Evolutionary conservation across 495 filamentous ascomycete species (phyloP), one percentile per base, ranked within the genome.

Genomic region (Daldinia bambusicola): DNA sequence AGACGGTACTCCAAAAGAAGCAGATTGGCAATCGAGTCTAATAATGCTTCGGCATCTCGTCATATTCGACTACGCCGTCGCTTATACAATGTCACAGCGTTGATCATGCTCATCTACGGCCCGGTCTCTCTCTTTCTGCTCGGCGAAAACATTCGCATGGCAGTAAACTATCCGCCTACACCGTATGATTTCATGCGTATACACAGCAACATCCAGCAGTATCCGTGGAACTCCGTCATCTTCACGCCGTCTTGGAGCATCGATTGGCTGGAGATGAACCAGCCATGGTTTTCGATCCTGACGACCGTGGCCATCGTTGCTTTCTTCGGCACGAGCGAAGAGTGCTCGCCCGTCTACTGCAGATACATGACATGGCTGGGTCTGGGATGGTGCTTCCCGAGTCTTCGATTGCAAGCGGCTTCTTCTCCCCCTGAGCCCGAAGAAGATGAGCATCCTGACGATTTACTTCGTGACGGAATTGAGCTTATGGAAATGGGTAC

Each of bases 241-340:
- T 91, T 88, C 76, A 78, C 91, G 1, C 89, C 89, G 0, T 87
- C 87, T 9, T 71, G 82, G 61, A 82, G 87, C 31, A 50, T 80
- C 31, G 52, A 69, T 16, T 76, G 77, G 12, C 12, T 61, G 0
- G 80, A 89, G 14, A 78, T 86, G 65, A 86, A 88, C 68, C 87
- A 92, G 74, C 85, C 87, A 51, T 98, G 90, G 89, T 85, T 91
- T 38, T 79, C 89, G 8, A 84, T 92, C 57, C 80, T 81, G 0
- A 80, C 87, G 1, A 86, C 86, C 0, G 82, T 90, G 51, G 67
- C 89, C 52, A 82, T 93, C 13, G 92, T 96, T 70, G 61, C 88
- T 40, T 91, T 94, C 82, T 97, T 97, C 74, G 95, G 95, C 32
- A 86, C 90, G 14, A 93, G 92, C 14, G 82, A 81, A 20, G 95